Evolutionary conservation across 2,329 filamentous ascomycete genomes (phyloP).

Genomic region (Ceratocystis ficicola): DNA sequence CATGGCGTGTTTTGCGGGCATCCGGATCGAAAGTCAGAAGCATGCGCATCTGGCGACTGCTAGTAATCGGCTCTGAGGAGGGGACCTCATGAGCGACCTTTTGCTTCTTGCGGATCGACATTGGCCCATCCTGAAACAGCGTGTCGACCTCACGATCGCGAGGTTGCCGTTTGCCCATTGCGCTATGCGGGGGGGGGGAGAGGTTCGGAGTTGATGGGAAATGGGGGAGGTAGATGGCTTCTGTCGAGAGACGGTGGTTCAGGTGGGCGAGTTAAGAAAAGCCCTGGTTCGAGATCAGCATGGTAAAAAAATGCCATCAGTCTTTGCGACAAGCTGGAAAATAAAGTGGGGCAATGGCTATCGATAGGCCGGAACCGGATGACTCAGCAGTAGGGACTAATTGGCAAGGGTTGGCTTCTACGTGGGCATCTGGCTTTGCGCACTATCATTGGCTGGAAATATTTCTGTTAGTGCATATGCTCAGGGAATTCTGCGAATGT

Average conservation of each 20-base stretch:
- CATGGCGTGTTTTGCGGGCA: constrained; percentile 53
- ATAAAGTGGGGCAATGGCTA: constrained; percentile 19
- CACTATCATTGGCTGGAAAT: no score
- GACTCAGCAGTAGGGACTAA: constrained; percentile 14
- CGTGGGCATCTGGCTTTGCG: no score
- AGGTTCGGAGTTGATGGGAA: neutral
- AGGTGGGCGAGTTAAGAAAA: neutral
- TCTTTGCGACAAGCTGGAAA: constrained; percentile 19
- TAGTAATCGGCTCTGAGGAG: constrained; percentile 49
- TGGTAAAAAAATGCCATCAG: constrained; percentile 14
- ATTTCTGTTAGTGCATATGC: no score
- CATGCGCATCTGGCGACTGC: constrained; percentile 53
- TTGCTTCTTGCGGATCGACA: constrained; percentile 37
- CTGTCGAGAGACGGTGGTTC: neutral
- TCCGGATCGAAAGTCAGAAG: constrained; percentile 62
- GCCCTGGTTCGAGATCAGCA: neutral
- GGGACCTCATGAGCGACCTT: constrained; percentile 46
- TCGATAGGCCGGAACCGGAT: constrained; percentile 12
- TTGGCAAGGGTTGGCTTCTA: no score
- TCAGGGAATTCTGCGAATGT: no score
- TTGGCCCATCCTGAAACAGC: constrained; percentile 27
- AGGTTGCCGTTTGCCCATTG: constrained; percentile 38
- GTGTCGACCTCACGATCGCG: constrained; percentile 32
- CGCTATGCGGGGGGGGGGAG: neutral
- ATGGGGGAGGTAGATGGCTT: neutral